Percentiles rank a stretch among this genome's conserved stretches.
Conservation (phyloP, 768 basidiomycete species). For the Grammothele lineata region DNA sequence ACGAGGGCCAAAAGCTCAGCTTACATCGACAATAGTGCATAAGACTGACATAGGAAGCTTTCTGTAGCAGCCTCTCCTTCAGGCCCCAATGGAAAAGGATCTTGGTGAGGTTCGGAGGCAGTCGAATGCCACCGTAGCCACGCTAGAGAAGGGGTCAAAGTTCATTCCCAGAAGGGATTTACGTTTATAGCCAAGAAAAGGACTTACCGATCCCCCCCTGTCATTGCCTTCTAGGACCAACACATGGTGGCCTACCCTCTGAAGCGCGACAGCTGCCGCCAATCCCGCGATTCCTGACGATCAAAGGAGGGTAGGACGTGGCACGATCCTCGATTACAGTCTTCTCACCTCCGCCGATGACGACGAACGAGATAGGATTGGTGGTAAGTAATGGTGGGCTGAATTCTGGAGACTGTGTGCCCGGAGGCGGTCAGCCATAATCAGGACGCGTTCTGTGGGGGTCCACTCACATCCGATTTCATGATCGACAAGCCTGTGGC, state of each 20-base stretch:
- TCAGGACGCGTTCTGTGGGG: no score
- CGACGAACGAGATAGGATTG: neutral
- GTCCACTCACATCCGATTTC: no score
- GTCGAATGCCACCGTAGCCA: slow-evolving; percentile 23
- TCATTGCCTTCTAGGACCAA: neutral
- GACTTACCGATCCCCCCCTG: neutral
- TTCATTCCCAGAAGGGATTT: neutral
- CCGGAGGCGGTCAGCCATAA: no score
- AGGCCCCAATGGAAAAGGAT: slow-evolving; percentile 35
- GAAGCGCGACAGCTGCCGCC: neutral
- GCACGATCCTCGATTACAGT: no score
- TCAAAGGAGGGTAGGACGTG: neutral
- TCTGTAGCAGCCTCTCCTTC: slow-evolving; percentile 20
- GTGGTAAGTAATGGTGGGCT: neutral
- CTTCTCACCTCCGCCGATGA: neutral
- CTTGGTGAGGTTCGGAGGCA: slow-evolving; percentile 35
- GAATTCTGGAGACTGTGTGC: no score
- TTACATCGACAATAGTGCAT: neutral
- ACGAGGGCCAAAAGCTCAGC: no score
- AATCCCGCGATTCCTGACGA: neutral
- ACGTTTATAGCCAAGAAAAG: neutral
- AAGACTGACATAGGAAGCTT: slow-evolving; percentile 18
- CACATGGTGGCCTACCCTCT: neutral
- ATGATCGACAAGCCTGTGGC: no score
- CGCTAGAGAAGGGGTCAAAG: slow-evolving; percentile 4